Base-by-base conservation (phyloP, 257 asterid genomes). In the Fraxinus anomala region DNA sequence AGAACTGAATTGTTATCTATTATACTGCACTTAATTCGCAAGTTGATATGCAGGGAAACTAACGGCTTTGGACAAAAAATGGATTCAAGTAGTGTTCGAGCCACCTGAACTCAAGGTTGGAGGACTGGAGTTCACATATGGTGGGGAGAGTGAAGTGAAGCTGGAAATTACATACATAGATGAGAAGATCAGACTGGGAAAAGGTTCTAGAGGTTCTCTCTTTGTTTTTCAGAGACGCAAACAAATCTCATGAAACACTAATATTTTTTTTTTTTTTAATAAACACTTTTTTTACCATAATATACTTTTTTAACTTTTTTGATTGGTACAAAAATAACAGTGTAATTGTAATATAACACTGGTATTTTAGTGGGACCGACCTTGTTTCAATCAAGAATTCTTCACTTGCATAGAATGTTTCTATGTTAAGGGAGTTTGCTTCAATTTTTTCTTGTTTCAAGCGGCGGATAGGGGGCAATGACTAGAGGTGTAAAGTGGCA, bases 191-290 rank as follows among this genome's bases (percentile, higher is more conserved):
- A 85, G 89, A 34, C 68, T 87, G 36, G 91, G 89, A 23, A 87
- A 81, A 63, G 91, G 91, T 74, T 87, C 89, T 5, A 87, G 88
- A 76, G 98, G 97, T n/a, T 89, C 98, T 26, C 82, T 92, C 12
- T 94, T 94, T 63, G 96, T 94, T 78, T 94, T 87, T 80, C 82
- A 80, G 51, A 82, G 91, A 70, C 77, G 82, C 76, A 33, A 67
- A 49, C 47, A 47, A 72, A 12, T 67, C 39, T 33, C 72, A 68
- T 68, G 42, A 68, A 68, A 30, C 72, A 28, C 30, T 49, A 7
- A 17, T 3, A 2, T 47, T 16, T 2, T 16, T 16, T 16, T 49
- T 47, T 47, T 51, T 51, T 51, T 19, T 0, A 17, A 14, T 14
- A 19, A 51, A 17, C 21, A 11, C 49, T 10, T 0, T 51, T 16